Base-by-base conservation (phyloP, 768 basidiomycete genomes). In the Collybia nuda region DNA sequence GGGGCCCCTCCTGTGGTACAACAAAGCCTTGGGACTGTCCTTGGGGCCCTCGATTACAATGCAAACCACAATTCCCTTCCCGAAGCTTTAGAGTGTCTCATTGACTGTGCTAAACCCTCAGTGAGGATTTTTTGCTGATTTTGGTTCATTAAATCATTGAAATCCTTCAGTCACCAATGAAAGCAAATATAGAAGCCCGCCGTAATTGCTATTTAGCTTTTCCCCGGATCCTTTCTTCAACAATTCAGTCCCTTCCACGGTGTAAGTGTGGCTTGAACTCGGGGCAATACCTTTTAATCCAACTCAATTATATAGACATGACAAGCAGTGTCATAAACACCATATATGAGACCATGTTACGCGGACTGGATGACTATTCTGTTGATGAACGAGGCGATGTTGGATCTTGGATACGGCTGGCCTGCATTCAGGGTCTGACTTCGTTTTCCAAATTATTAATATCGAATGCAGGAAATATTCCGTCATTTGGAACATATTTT, bases 371-470 rank as follows among this genome's bases (percentile, higher is more conserved):
- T 17, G 95, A 99, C 70, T 99, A 98, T 63, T 88, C 91, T 5
- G 84, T 82, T 42, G 96, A 99, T 63, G 90, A 97, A 63, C 85
- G 96, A 56, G 96, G 96, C 3, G 97, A 99, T 63, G 88, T 99
- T 32, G 96, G 96, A 37, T 98, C 96, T 2, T 97, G 94, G 93
- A 80, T 94, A 45, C 89, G 96, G 54, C 79, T 89, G 6, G 82
- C 84, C 2, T 90, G 86, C 59, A 78, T 94, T 44, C 75, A 74
- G 40, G 86, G 87, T 8, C 68, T 94, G 48, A 74, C 81, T 15
- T 68, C 73, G 6, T 67, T 84, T 51, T 70, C 79, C 39, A 71
- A 76, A 58, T 70, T 79, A 21, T 59, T 91, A 3, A 74, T 88
- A 56, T 59, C 66, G 11, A 61, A 72, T 40, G 74, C 80, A 21